Base-by-base conservation (phyloP, 345 rosid genomes). In the Brassica juncea region DNA sequence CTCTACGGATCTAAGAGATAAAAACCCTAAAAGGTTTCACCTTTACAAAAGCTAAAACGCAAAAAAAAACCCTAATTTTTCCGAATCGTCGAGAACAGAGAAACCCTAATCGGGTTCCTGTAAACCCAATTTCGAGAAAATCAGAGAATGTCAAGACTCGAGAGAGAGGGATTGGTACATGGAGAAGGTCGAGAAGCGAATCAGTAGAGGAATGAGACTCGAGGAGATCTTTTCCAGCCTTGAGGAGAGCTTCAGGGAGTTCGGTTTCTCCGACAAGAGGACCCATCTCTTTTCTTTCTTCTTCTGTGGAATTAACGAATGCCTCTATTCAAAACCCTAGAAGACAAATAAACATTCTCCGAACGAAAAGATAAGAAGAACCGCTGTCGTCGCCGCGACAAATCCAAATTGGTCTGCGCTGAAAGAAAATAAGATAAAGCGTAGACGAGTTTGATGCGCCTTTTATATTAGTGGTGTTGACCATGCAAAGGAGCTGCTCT, bases 221-320 rank as follows among this genome's bases (percentile, higher is more conserved):
- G 30, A 88, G 77, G 42, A 92, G 97, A 70, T 73, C 77, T 31
- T 78, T 81, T 37, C 89, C 97, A 69, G 86, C 86, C 47, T 86
- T 90, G 83, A 80, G 66, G 68, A 92, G 87, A 75, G 88, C 84
- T 76, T 79, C 78, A 61, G 82, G 81, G 55, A 87, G 82, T 60
- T 82, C 85, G 21, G 58, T 67, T 35, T 80, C 85, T 31, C 49
- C 75, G 35, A 71, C 55, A 47, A 73, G 70, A 70, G 87, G 83
- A 76, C 80, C 86, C 97, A 92, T 92, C 68, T 52, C 54, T 52
- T 4, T 64, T 23, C 25, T 16, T 66, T 68, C 4, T 32, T 55
- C 11, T 62, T 67, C 65, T 54, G 32, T 23, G 15, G 58, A 39
- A 14, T 10, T 42, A 19, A 28, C 44, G 37, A 25, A 34, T 31